Percentiles rank a stretch among this genome's conserved stretches.
These are phyloP conservation scores for Hura crepitans DNA, from an alignment of 441 rosid species.

Conservation along the genomic window DNA sequence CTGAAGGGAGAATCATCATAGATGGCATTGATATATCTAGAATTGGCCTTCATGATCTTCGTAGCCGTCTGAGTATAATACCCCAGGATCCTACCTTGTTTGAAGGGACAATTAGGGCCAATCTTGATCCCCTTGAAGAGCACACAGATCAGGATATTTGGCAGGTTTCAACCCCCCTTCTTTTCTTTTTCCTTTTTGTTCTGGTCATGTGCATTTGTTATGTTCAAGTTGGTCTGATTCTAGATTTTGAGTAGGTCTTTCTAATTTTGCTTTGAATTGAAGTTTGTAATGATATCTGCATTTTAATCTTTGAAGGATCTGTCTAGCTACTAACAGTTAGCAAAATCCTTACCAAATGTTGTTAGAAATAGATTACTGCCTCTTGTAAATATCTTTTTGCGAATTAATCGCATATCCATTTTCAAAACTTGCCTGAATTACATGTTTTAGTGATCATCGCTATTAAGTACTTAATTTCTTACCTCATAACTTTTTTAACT, in stretches of 20 bases:
- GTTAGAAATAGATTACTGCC: background rate
- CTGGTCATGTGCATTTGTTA: background rate
- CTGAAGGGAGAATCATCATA: constrained; percentile 69
- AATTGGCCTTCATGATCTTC: constrained; percentile 96
- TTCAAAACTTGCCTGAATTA: background rate
- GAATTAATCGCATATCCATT: background rate
- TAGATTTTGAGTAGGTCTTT: background rate
- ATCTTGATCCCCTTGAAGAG: constrained; percentile 97
- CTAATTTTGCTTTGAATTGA: background rate
- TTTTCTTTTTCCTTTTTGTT: background rate
- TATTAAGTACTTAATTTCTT: background rate
- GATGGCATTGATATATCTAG: constrained; percentile 89
- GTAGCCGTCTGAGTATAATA: constrained; percentile 88
- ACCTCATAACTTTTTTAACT: background rate
- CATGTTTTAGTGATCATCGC: background rate
- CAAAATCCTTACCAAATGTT: background rate
- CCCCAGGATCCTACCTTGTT: constrained; percentile 98
- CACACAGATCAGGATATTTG: constrained; percentile 85
- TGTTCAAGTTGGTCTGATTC: background rate
- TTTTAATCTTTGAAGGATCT: background rate
- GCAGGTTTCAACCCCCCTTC: constrained; percentile 45
- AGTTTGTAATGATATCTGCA: background rate
- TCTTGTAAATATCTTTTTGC: background rate
- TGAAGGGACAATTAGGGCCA: constrained; percentile 90
- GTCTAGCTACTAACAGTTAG: background rate